Conservation (phyloP, 2,329 filamentous ascomycete species). For the Ophiocordyceps robertsii region DNA sequence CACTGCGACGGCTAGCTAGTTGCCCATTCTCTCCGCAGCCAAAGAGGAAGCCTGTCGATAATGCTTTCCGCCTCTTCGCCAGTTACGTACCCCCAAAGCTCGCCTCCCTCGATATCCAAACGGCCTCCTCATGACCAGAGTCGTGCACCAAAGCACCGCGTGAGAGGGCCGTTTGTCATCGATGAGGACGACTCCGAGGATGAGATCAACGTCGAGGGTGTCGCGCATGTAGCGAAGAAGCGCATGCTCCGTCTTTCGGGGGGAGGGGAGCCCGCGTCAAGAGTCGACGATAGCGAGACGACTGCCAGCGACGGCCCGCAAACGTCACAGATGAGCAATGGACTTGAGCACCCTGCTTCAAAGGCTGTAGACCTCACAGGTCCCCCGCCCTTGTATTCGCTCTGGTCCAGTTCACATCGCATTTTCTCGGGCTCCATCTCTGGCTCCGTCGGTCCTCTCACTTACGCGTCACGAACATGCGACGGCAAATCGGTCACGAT, state of each 20-base stretch:
- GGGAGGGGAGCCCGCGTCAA: neutral
- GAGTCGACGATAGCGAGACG: slow-evolving; percentile 1
- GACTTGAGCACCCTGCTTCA: too few relatives aligned
- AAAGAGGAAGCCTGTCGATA: neutral
- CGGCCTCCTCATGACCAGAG: slow-evolving; percentile 20
- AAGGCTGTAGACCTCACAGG: neutral
- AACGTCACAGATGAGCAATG: neutral
- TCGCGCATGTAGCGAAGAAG: slow-evolving; percentile 13
- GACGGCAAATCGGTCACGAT: slow-evolving; percentile 44
- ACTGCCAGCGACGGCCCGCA: slow-evolving; percentile 1
- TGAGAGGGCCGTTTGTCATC: slow-evolving; percentile 24
- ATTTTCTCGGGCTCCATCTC: neutral
- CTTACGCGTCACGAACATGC: slow-evolving; percentile 37
- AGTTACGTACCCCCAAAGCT: slow-evolving; percentile 38
- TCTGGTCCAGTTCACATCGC: neutral
- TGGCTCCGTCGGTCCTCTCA: neutral
- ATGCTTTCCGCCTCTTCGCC: slow-evolving; percentile 52
- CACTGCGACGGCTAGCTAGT: too few relatives aligned
- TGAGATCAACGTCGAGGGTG: slow-evolving; percentile 1
- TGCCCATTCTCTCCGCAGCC: too few relatives aligned
- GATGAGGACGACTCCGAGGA: slow-evolving; percentile 23
- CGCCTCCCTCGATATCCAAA: slow-evolving; percentile 21
- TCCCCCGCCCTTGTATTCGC: neutral
- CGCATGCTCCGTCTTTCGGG: slow-evolving; percentile 15
- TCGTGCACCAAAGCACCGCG: slow-evolving; percentile 17